Evolutionary conservation across 805 yeast species (phyloP), one percentile per base, ranked within the genome.

Genomic region (Kregervanrija delftensis): DNA sequence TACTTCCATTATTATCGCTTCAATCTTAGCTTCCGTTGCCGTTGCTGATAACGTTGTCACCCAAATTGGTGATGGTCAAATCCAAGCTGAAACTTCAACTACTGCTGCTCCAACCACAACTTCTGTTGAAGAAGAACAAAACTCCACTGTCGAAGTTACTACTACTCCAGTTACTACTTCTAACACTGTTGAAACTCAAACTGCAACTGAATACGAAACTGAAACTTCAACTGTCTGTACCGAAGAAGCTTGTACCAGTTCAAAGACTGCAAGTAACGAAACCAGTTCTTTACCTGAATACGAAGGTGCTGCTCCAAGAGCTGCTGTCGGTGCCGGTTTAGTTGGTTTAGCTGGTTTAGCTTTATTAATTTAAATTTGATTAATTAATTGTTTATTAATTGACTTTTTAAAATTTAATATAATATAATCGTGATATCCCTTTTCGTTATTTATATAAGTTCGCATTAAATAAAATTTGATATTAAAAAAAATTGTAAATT

Each of bases 31-130:
- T 52, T 65, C 68, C 48, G 55, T 66, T 39, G 58, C 57, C 40
- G 65, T 59, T 44, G 69, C 59, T 41, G 53, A 40, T 31, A 9
- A 39, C 47, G 75, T 66, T 40, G 58, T 79, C 44, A 67, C 79
- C 51, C 83, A 77, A 66, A 77, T 79, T 47, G 71, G 72, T 56
- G 84, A 78, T 50, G 83, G 83, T 57, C 83, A 78, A 65, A 65
- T 77, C 61, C 82, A 77, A 62, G 72, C 71, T 39, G 48, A 55
- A 35, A 48, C 57, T 30, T 22, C 28, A 22, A 5, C 28, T 5
- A 37, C 55, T 16, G 42, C 46, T n/a, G 44, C 51, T 15, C 30
- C 40, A 28, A 14, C 49, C 13, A 43, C 41, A 12, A 37, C 49
- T 28, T 13, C 57, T 8, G 49, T 48, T 31, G 30, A 17, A 17